Percentiles rank a stretch among this genome's conserved stretches.
Evolutionary conservation across 106 monocot genomes (phyloP).

Genomic region (Dioscorea dumetorum): DNA sequence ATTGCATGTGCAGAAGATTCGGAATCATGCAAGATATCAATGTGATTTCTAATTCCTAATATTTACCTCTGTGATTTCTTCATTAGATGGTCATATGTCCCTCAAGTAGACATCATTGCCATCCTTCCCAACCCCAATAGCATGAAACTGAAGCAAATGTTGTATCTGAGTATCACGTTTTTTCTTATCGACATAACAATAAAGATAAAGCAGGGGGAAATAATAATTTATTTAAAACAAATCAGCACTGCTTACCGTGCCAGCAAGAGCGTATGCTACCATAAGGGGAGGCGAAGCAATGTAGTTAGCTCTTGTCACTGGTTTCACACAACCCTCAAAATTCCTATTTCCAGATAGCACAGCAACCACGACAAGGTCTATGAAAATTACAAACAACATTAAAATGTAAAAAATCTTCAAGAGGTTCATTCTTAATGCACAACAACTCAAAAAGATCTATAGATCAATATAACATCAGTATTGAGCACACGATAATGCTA

Average conservation of each 20-base stretch:
- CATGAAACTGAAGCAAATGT: too few species aligned
- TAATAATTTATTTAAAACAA: not conserved
- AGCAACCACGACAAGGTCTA: slow-evolving; percentile 75
- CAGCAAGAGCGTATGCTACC: slow-evolving; percentile 89
- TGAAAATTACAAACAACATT: not conserved
- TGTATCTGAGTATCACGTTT: not conserved
- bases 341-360: slow-evolving; percentile 91
- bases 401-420: not conserved
- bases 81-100: slow-evolving; percentile 84
- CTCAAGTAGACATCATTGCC: slow-evolving; percentile 66
- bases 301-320: slow-evolving; percentile 86
- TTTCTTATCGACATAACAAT: slow-evolving; percentile 55
- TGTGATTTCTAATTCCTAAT: not conserved
- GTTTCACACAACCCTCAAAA: slow-evolving; percentile 93
- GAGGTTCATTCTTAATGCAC: not conserved
- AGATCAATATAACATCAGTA: too few species aligned
- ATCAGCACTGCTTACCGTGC: slow-evolving; percentile 52
- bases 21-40: too few species aligned
- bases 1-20: too few species aligned
- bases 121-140: slow-evolving; percentile 74
- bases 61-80: slow-evolving; percentile 64
- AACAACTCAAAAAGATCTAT: too few species aligned
- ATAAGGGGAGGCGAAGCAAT: slow-evolving; percentile 92
- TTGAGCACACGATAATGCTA: slow-evolving; percentile 7
- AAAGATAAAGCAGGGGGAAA: too few species aligned